These are phyloP conservation scores for Termitomyces sp. DNA, from an alignment of 768 basidiomycete genomes.

Conservation along the genomic window DNA sequence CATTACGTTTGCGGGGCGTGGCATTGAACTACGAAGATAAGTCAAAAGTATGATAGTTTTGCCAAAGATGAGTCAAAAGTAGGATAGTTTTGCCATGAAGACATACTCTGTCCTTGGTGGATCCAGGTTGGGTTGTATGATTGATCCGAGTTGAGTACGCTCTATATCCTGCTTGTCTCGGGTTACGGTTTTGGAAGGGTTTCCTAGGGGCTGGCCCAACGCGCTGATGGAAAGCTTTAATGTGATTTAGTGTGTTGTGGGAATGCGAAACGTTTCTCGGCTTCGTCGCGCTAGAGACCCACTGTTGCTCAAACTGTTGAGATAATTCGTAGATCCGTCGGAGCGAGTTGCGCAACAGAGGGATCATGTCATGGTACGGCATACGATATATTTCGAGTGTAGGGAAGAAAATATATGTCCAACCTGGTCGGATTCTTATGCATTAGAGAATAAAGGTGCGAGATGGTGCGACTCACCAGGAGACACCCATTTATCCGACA, in stretches of 20 bases:
- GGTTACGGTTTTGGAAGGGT: background rate
- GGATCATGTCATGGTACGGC: constrained; percentile 36
- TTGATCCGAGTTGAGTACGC: background rate
- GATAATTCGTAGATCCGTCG: constrained; percentile 15
- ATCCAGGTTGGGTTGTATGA: background rate
- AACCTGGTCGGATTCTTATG: constrained; percentile 25
- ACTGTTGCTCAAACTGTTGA: constrained; percentile 15
- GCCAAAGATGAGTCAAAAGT: background rate
- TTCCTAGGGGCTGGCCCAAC: background rate
- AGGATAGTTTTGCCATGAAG: background rate
- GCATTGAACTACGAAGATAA: background rate
- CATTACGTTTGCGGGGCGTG: background rate
- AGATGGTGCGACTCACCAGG: constrained; percentile 21
- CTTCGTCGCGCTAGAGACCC: background rate
- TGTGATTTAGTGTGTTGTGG: background rate
- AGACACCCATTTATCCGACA: constrained; percentile 23
- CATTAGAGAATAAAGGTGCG: background rate
- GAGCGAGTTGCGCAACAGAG: constrained; percentile 26
- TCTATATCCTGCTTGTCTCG: background rate
- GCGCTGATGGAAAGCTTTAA: background rate
- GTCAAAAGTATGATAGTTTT: background rate
- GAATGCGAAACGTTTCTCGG: background rate
- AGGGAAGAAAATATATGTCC: constrained; percentile 41
- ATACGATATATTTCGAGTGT: constrained; percentile 33
- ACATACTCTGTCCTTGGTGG: background rate